A percentile compares a stretch with the other conserved stretches of the same genome.
These are phyloP conservation scores for Coemansia sp. DNA, from an alignment of 192 early-diverging fungal species.

Conservation along the genomic window DNA sequence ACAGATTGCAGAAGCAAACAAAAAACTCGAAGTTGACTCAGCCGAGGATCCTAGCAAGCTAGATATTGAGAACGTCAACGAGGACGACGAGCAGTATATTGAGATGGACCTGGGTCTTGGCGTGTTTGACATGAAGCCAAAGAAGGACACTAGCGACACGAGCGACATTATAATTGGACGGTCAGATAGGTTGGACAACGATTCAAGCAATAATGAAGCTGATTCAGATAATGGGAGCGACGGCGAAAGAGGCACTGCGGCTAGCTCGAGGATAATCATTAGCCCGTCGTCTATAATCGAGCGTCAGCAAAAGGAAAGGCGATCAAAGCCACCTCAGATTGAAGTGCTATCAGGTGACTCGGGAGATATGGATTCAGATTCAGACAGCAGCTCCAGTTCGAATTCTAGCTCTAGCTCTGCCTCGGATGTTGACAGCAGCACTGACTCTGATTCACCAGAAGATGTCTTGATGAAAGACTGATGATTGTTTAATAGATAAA, in stretches of 20 bases:
- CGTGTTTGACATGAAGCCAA: slow-evolving; percentile 50
- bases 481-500: too few species aligned
- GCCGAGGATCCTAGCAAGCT: slow-evolving; percentile 30
- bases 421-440: background rate
- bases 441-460: background rate
- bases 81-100: slow-evolving; percentile 37
- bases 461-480: too few species aligned
- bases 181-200: background rate
- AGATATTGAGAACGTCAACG: slow-evolving; percentile 44
- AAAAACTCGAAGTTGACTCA: slow-evolving; percentile 26
- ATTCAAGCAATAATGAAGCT: slow-evolving; percentile 6
- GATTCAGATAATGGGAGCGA: slow-evolving; percentile 2
- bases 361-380: background rate
- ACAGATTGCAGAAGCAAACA: slow-evolving; percentile 49
- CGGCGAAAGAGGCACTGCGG: background rate
- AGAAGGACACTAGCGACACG: slow-evolving; percentile 6
- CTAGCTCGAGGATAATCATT: slow-evolving; percentile 9
- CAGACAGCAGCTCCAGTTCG: background rate
- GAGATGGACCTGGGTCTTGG: slow-evolving; percentile 51
- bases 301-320: background rate
- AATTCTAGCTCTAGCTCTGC: background rate
- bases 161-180: slow-evolving; percentile 24
- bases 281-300: slow-evolving; percentile 6
- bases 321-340: slow-evolving; percentile 7
- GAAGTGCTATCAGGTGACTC: slow-evolving; percentile 3